A percentile compares a stretch with the other conserved stretches of the same genome.
These are phyloP conservation scores for Veloporphyrellus conicus DNA, from an alignment of 1,284 basidiomycete genomes.

Conservation along the genomic window DNA sequence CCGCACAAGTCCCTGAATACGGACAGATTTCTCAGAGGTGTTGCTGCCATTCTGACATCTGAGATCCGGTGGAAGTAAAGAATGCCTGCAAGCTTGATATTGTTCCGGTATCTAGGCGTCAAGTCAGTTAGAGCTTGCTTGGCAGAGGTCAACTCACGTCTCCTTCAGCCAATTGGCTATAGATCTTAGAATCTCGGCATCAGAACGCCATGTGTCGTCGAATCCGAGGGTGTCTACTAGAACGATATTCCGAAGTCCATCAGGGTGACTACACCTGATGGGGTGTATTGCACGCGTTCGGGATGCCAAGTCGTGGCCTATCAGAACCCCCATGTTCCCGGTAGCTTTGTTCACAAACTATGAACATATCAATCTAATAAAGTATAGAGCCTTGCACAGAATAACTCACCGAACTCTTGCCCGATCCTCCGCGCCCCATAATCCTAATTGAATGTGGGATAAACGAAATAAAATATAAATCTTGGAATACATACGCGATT, in stretches of 20 bases:
- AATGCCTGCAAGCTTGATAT: slow-evolving; percentile 23
- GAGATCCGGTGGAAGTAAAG: slow-evolving; percentile 34
- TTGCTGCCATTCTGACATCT: slow-evolving; percentile 44
- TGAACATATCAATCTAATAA: not conserved
- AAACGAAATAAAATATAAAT: not conserved
- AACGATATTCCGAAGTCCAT: slow-evolving; percentile 17
- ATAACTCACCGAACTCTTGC: slow-evolving; percentile 37
- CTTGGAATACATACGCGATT: slow-evolving; percentile 15
- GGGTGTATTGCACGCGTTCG: slow-evolving; percentile 11
- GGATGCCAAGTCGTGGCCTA: slow-evolving; percentile 3
- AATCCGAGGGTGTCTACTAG: slow-evolving; percentile 29
- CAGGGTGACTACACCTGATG: slow-evolving; percentile 11
- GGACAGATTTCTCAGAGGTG: slow-evolving; percentile 19
- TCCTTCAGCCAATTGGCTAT: slow-evolving; percentile 23
- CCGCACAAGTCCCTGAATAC: slow-evolving; percentile 29
- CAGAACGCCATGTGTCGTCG: slow-evolving; percentile 18
- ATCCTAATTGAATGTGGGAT: slow-evolving; percentile 22
- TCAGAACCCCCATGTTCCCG: slow-evolving; percentile 1
- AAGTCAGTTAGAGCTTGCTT: not conserved
- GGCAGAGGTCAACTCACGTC: slow-evolving; percentile 12
- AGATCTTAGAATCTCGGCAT: slow-evolving; percentile 15
- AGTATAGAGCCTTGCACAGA: not conserved
- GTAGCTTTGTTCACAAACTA: slow-evolving; percentile 22
- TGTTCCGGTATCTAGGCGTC: slow-evolving; percentile 11
- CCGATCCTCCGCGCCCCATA: slow-evolving; percentile 40